Base-by-base conservation (phyloP, 108 stramenopile genomes). In the Skeletonema menzelii region DNA sequence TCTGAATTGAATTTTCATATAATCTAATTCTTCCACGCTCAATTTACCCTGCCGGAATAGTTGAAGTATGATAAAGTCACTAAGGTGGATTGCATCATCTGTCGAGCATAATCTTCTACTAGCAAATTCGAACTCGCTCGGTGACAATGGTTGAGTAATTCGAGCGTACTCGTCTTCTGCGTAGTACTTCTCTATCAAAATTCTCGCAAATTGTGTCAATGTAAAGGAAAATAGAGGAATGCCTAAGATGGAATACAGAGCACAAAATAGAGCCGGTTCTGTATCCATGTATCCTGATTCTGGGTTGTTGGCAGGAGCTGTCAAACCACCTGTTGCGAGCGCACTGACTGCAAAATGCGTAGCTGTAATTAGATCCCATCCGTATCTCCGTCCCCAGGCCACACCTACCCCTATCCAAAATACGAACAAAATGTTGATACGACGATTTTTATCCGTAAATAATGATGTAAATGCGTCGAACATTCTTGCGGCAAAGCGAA, bases 321-420 rank as follows among this genome's bases (percentile, higher is more conserved):
- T 86, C n/a, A 86, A 57, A 28, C 86, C 86, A 14, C 86, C 86
- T 5, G 86, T 86, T 1, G 86, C 83, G 3, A 86, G 56, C 2
- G 86, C 86, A 11, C 70, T 72, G 17, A 86, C 63, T 13, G 86
- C 83, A 70, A 86, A 86, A 72, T 86, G 86, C 4, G 83, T 84
- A 27, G 80, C 49, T 53, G 49, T 53, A 10, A 53, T 53, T 53
- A 22, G 49, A 53, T 53, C 49, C 20, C 49, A 53, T 0, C 49
- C 56, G 7, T 65, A 27, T 56, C 55, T 3, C 19, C 55, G 12
- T 8, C 64, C 64, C 64, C 64, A 65, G 4, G 27, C 26, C n/a
- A 65, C 19, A 6, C 64, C 64, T 11, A 65, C 2, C n/a, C 42
- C 64, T 27, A 65, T 65, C 64, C 64, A 65, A 14, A 17, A 30